Base-by-base conservation (phyloP, 257 asterid genomes). In the Parsonsia alboflavescens region DNA sequence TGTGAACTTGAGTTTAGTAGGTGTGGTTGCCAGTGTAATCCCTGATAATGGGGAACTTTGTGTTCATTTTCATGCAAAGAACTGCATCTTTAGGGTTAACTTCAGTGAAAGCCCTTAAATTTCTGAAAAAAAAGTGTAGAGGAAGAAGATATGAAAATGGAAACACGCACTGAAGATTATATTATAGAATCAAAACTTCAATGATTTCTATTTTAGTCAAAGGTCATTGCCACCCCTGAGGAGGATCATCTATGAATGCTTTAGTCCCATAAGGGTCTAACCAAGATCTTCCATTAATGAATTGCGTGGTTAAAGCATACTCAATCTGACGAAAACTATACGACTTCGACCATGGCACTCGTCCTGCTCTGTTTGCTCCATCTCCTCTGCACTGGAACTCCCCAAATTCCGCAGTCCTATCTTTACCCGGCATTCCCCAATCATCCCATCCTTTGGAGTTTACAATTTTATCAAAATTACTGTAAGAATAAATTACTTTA, bases 391-490 rank as follows among this genome's bases (percentile, higher is more conserved):
- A 86, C 41, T 80, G 68, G 76, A 80, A 92, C 76, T 90, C 96
- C 12, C 89, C 97, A 45, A 94, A 90, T 10, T 66, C 73, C 4
- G 79, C 91, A 1, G 90, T 90, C 49, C 97, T 94, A 22, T 77
- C 87, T 67, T 88, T 77, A 0, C 79, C 53, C 0, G 86, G 82
- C 52, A 44, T 22, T 30, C 71, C 73, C 96, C 91, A 89, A 49
- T 90, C 95, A 6, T 68, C 77, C 98, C 98, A 94, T 52, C 98
- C 97, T 56, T 67, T 72, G 0, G 91, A 89, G 16, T 82, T 71
- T 0, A 94, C 79, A 50, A 77, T 65, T 3, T 65, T 62, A 54
- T 82, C 84, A 11, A 94, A 52, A 13, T 79, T 53, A 41, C 86
- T 81, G 19, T 84, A 77, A 0, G 95, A 84, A 44, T 86, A 92